phyloP scores from a whole-genome alignment of 495 filamentous ascomycete species.

The Trichoderma virens region DNA sequence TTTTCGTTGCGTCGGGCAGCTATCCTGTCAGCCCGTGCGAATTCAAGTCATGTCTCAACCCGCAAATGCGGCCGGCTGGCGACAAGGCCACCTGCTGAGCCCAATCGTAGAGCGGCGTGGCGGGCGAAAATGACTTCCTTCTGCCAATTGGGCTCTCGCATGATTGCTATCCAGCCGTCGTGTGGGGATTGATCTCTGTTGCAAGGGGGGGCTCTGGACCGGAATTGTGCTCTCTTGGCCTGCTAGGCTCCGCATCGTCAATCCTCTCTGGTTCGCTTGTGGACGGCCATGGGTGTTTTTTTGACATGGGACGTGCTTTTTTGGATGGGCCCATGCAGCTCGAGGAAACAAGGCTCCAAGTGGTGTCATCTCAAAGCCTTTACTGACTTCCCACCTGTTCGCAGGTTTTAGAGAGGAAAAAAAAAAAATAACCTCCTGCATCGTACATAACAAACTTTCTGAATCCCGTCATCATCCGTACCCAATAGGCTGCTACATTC shows the following conservation, averaged over 20 bases:
- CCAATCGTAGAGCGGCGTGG: neutral
- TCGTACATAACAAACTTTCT: slow-evolving; percentile 4
- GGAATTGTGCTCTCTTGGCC: neutral
- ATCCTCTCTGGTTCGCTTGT: slow-evolving; percentile 8
- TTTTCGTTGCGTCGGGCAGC: slow-evolving; percentile 1
- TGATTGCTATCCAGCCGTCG: neutral
- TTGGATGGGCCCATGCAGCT: slow-evolving; percentile 4
- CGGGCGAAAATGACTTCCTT: neutral
- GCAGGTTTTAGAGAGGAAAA: slow-evolving; percentile 8
- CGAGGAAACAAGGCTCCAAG: slow-evolving; percentile 9
- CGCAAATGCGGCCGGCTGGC: slow-evolving; percentile 7
- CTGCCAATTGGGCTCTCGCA: neutral
- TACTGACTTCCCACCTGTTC: slow-evolving; percentile 9
- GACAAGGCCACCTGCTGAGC: neutral
- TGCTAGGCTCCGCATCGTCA: slow-evolving; percentile 7
- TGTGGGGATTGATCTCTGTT: slow-evolving; percentile 3
- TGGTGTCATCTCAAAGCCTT: slow-evolving; percentile 9
- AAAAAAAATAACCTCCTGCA: slow-evolving; percentile 2
- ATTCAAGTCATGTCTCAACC: slow-evolving; percentile 7
- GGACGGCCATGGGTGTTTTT: neutral
- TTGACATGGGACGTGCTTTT: slow-evolving; percentile 6
- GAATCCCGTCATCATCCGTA: slow-evolving; percentile 1
- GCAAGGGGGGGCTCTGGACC: neutral
- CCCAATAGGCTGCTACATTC: slow-evolving; percentile 6
- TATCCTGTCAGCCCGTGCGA: slow-evolving; percentile 3